Evolutionary conservation across 2,329 filamentous ascomycete genomes (phyloP).

Genomic region (Beauveria sp.): DNA sequence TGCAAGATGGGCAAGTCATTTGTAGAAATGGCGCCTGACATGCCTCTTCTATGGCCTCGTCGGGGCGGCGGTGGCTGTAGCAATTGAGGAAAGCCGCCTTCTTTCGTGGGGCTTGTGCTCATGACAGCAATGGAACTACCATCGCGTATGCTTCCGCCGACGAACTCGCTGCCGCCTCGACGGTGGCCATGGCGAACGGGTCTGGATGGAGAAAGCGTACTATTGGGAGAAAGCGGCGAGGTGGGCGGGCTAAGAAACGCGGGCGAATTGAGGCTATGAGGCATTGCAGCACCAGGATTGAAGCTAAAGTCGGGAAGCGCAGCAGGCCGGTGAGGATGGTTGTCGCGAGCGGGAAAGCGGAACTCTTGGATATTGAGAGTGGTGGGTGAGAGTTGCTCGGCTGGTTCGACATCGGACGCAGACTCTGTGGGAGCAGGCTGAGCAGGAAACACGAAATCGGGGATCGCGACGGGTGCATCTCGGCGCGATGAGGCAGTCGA

Average conservation of each 20-base stretch:
- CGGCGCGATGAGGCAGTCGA: slow-evolving; percentile 7
- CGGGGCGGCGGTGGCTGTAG: slow-evolving; percentile 46
- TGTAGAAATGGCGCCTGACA: slow-evolving; percentile 73
- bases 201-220: slow-evolving; percentile 49
- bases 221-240: slow-evolving; percentile 43
- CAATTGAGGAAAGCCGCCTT: slow-evolving; percentile 48
- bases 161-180: slow-evolving; percentile 78
- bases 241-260: slow-evolving; percentile 46
- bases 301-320: slow-evolving; percentile 49
- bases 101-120: slow-evolving; percentile 64
- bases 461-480: slow-evolving; percentile 46
- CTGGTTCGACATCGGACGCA: slow-evolving; percentile 12
- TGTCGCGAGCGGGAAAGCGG: slow-evolving; percentile 24
- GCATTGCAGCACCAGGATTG: slow-evolving; percentile 39
- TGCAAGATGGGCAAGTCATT: slow-evolving; percentile 72
- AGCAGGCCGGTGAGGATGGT: slow-evolving; percentile 26
- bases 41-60: slow-evolving; percentile 61
- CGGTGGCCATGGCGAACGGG: slow-evolving; percentile 64
- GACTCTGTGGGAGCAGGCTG: slow-evolving; percentile 37
- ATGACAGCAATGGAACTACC: slow-evolving; percentile 52
- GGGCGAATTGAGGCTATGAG: slow-evolving; percentile 23
- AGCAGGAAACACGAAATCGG: slow-evolving; percentile 57
- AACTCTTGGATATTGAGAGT: slow-evolving; percentile 24
- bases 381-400: not conserved
- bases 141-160: slow-evolving; percentile 61